Percentiles rank a stretch among this genome's conserved stretches.
Conservation (phyloP, 495 filamentous ascomycete genomes). For the Acidomyces sp. region DNA sequence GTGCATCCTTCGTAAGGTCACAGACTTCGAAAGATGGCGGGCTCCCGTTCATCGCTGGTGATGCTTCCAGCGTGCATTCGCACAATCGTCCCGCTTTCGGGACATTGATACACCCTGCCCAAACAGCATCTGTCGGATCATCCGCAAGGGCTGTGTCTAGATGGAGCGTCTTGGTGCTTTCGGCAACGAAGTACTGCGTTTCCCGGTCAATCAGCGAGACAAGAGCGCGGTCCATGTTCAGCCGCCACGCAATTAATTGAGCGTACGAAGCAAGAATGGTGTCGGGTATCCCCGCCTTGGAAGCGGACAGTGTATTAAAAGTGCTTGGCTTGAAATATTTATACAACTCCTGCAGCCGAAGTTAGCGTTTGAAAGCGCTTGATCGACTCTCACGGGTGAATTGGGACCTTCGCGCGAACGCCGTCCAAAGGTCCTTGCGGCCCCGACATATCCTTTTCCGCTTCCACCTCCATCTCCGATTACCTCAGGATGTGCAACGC, state of each 20-base stretch:
- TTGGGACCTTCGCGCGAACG: no score
- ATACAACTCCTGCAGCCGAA: no score
- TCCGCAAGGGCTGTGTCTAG: conserved; percentile 2
- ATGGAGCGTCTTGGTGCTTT: conserved; percentile 23
- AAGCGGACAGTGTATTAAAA: no score
- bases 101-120: conserved; percentile 18
- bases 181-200: conserved; percentile 32
- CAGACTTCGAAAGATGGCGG: conserved; percentile 17
- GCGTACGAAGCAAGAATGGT: conserved; percentile 34
- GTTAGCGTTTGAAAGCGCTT: no score
- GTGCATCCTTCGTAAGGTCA: conserved; percentile 29
- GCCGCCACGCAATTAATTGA: conserved; percentile 32
- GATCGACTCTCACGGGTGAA: no score
- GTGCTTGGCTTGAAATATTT: no score
- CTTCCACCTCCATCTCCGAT: no score
- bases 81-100: background rate
- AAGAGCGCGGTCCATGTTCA: conserved; percentile 29
- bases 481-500: no score
- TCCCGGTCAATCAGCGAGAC: conserved; percentile 30
- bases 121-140: conserved; percentile 19
- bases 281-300: no score
- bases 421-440: no score
- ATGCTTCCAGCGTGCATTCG: conserved; percentile 18
- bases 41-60: background rate
- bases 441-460: no score